Evolutionary conservation across 352 stramenopile genomes (phyloP), one percentile per base, ranked within the genome.

Genomic region (Globisporangium nodosum): DNA sequence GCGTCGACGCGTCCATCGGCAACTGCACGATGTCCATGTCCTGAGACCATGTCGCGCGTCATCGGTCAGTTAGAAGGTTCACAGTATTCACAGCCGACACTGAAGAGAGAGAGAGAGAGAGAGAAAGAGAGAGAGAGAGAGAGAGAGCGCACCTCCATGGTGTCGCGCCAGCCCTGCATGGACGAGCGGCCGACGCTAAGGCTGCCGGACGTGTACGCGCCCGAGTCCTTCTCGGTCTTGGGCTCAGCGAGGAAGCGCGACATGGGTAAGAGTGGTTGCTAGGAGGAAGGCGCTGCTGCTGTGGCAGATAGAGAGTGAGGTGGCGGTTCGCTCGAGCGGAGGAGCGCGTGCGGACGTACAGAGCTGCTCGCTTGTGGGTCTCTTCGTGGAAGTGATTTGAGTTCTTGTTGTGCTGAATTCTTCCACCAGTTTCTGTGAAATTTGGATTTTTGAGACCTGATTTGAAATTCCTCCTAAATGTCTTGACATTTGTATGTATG

Each of bases 141-240:
- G 5, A 49, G 27, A 56, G 12, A 49, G 5, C 18, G 0, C 12
- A n/a, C 85, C 77, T 95, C 85, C 85, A 95, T 95, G 1, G 75
- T 74, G 51, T 92, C 82, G 30, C 85, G 80, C 85, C 85, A 95
- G 21, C 85, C 85, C 56, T 95, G 85, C 85, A 95, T 95, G 49
- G 71, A 67, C 24, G 78, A 68, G 57, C 77, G 86, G 62, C 73
- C 83, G 54, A 95, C 85, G n/a, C 52, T 58, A 56, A 95, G 63
- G 31, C 70, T 76, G 4, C 70, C 64, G 31, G 67, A 74, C 1
- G 55, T 67, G 61, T 74, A 75, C 46, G 57, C 63, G 49, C 67
- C 64, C 43, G 81, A 88, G 27, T 79, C 68, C 64, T 95, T 95
- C 40, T 74, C 73, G 31, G 81, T 92, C 49, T 85, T 82, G 40